Conservation (phyloP, 2,329 filamentous ascomycete genomes). For the Blastomyces silverae region DNA sequence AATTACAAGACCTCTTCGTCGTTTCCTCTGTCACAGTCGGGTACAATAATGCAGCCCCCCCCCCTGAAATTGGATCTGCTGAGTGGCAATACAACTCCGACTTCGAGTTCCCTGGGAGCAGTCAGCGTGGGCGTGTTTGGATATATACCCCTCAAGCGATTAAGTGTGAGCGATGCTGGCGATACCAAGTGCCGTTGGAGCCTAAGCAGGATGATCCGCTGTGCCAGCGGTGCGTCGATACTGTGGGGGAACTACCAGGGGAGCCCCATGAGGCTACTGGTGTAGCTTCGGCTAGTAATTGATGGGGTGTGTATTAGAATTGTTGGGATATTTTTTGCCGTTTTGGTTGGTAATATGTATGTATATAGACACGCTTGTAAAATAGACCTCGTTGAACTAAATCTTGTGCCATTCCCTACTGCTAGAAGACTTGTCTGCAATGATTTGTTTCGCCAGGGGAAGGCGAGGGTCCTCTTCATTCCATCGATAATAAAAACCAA, state of each 20-base stretch:
- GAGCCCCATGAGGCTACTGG: background rate
- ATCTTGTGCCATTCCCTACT: background rate
- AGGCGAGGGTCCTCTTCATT: background rate
- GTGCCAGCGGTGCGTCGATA: slow-evolving; percentile 66
- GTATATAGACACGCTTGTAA: background rate
- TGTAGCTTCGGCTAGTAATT: slow-evolving; percentile 6
- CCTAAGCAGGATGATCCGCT: slow-evolving; percentile 52
- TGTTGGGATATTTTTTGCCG: background rate
- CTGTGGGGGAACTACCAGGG: slow-evolving; percentile 45
- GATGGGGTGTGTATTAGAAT: background rate
- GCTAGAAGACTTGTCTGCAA: background rate
- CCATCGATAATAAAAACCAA: background rate
- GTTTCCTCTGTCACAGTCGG: slow-evolving; percentile 57
- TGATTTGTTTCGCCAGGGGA: background rate
- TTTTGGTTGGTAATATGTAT: background rate
- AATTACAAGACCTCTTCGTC: slow-evolving; percentile 61
- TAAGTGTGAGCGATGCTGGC: slow-evolving; percentile 89
- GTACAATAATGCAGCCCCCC: slow-evolving; percentile 23
- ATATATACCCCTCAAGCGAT: slow-evolving; percentile 46
- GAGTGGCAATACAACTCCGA: slow-evolving; percentile 41
- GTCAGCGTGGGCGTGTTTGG: slow-evolving; percentile 31
- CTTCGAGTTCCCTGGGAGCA: slow-evolving; percentile 35
- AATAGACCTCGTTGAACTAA: background rate
- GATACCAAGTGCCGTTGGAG: slow-evolving; percentile 57
- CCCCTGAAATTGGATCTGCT: slow-evolving; percentile 27